Evolutionary conservation across 2,329 filamentous ascomycete genomes (phyloP).

Genomic region (Chalaropsis ovoidea): DNA sequence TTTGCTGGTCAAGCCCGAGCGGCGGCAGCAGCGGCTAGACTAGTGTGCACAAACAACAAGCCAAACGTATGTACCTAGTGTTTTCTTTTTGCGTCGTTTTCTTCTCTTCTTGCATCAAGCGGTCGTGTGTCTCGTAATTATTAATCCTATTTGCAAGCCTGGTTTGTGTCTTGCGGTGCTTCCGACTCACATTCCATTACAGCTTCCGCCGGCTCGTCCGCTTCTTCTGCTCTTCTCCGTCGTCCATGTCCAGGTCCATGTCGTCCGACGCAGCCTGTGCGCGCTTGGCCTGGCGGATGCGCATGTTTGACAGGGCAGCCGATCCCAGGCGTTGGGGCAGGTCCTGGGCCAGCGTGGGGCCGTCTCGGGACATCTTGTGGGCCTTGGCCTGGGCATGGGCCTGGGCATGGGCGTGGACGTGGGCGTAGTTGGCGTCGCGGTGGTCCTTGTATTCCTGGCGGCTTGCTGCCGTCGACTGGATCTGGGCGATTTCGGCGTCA

Average conservation of each 20-base stretch:
- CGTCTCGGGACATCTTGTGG: not conserved
- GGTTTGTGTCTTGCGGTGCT: not conserved
- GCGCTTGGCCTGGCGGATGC: slow-evolving; percentile 20
- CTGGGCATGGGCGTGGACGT: not conserved
- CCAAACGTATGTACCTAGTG: not conserved
- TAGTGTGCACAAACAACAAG: not conserved
- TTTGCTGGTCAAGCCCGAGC: not conserved
- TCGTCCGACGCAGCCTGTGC: slow-evolving; percentile 38
- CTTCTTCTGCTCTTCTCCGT: slow-evolving; percentile 41
- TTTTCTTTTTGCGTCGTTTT: not conserved
- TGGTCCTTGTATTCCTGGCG: slow-evolving; percentile 25
- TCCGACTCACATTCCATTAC: slow-evolving; percentile 29
- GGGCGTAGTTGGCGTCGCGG: not conserved
- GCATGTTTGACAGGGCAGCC: slow-evolving; percentile 5
- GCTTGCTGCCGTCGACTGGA: slow-evolving; percentile 29
- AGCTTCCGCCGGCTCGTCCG: slow-evolving; percentile 46
- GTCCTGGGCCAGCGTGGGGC: not conserved
- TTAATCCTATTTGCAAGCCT: slow-evolving; percentile 18
- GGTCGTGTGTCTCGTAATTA: slow-evolving; percentile 18
- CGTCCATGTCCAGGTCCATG: slow-evolving; percentile 48
- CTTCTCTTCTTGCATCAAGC: not conserved
- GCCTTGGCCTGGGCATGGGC: not conserved
- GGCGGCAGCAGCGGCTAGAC: not conserved
- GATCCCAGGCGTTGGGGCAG: slow-evolving; percentile 12
- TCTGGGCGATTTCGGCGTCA: slow-evolving; percentile 56